Percentiles rank a stretch among this genome's conserved stretches.
Conservation (phyloP, 192 early-diverging fungal genomes). For the Hyaloraphidium curvatum region DNA sequence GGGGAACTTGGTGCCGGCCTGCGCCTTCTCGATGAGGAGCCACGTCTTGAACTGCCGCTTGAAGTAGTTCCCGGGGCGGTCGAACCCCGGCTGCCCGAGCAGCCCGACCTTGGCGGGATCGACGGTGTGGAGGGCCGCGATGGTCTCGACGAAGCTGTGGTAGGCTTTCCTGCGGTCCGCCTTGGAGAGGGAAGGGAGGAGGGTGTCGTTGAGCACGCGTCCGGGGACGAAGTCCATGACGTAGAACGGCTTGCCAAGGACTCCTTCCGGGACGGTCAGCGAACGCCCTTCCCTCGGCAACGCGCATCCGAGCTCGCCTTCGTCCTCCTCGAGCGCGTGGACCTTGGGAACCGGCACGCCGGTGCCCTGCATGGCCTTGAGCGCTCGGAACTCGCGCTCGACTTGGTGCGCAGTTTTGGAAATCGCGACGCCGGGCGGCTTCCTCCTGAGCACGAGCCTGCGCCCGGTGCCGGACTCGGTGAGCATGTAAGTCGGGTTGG, state of each 20-base stretch:
- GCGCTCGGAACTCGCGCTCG: no score
- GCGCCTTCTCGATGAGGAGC: not conserved
- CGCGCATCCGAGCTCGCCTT: not conserved
- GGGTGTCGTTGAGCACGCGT: not conserved
- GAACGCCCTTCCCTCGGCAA: no score
- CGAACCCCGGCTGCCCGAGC: not conserved
- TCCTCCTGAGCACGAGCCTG: no score
- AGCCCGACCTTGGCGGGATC: not conserved
- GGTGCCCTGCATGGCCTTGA: no score
- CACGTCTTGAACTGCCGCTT: not conserved
- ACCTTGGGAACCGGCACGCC: constrained; percentile 1
- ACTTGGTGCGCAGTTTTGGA: no score
- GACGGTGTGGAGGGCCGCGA: not conserved
- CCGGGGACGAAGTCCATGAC: not conserved
- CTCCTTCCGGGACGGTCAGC: no score
- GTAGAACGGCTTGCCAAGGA: constrained; percentile 1
- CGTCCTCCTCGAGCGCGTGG: not conserved
- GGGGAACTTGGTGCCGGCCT: not conserved
- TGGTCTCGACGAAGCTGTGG: no score
- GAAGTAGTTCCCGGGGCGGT: not conserved
- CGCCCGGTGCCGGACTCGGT: no score
- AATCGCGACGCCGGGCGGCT: no score
- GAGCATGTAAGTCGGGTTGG: no score
- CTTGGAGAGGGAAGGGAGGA: no score
- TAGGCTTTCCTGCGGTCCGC: no score